Evolutionary conservation across 345 rosid genomes (phyloP), one percentile per base, ranked within the genome.

Genomic region (Barbarea vulgaris): DNA sequence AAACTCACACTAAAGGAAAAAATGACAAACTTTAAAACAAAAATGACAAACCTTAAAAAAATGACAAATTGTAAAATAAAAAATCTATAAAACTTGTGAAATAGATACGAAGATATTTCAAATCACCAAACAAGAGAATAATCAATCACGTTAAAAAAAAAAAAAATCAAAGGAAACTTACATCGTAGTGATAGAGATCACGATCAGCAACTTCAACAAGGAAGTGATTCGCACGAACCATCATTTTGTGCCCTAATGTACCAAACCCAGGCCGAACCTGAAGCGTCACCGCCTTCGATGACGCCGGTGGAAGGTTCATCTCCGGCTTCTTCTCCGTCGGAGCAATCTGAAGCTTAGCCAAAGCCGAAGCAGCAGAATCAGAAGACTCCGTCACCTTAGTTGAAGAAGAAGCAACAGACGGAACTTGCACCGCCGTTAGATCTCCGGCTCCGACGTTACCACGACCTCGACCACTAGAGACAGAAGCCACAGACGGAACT

Each of bases 121-220:
- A n/a, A n/a, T n/a, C n/a, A n/a, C n/a, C n/a, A n/a, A n/a, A n/a
- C n/a, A n/a, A n/a, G n/a, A n/a, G n/a, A n/a, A n/a, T n/a, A n/a
- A n/a, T n/a, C n/a, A n/a, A n/a, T n/a, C n/a, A n/a, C n/a, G n/a
- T n/a, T n/a, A n/a, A n/a, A n/a, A n/a, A n/a, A n/a, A n/a, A n/a
- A n/a, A n/a, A n/a, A n/a, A n/a, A n/a, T n/a, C n/a, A n/a, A n/a
- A 24, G 25, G 3, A 24, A 24, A 6, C 83, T 80, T 76, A 93
- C 97, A 44, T 87, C 91, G 14, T 93, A 93, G 5, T 89, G 97
- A 42, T 65, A 78, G 3, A 86, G 81, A 71, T 89, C 96, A 14
- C 17, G 63, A 2, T 84, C 83, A 0, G 88, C 79, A 3, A 88
- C 71, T 4, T 86, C 17, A 0, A 91, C 93, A 0, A 82, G 58